These are phyloP conservation scores for Steccherinum ochraceum DNA, from an alignment of 768 basidiomycete genomes.

Conservation along the genomic window DNA sequence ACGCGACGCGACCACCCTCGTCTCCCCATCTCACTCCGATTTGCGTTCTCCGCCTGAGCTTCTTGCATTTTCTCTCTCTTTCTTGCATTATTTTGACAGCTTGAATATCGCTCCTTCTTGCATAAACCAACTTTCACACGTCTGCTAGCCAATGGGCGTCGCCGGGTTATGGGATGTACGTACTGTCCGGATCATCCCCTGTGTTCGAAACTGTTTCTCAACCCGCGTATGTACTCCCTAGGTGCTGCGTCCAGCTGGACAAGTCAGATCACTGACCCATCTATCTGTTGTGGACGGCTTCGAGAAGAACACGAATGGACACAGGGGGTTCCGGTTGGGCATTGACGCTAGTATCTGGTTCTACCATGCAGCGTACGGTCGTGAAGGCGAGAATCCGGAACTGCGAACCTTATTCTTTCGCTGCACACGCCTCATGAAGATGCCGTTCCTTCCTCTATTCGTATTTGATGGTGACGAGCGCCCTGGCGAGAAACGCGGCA, in stretches of 20 bases:
- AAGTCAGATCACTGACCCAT: constrained; percentile 69
- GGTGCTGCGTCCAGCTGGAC: constrained; percentile 68
- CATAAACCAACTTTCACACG: no score
- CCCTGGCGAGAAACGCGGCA: constrained; percentile 75
- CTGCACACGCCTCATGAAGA: constrained; percentile 68
- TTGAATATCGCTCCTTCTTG: no score
- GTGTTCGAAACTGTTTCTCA: not conserved
- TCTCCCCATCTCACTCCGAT: not conserved
- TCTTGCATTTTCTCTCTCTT: no score
- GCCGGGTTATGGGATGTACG: constrained; percentile 47
- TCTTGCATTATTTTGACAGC: no score
- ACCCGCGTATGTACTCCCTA: constrained; percentile 16
- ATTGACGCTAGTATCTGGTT: constrained; percentile 85
- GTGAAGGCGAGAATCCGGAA: constrained; percentile 83
- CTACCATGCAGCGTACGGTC: constrained; percentile 69
- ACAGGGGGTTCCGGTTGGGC: constrained; percentile 75
- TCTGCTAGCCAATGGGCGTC: constrained; percentile 36
- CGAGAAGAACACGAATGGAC: constrained; percentile 51
- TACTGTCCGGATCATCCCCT: not conserved
- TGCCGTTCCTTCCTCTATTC: constrained; percentile 82
- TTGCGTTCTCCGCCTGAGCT: no score
- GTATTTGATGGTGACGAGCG: constrained; percentile 89
- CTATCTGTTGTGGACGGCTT: constrained; percentile 74
- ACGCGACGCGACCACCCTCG: not conserved
- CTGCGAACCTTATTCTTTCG: constrained; percentile 82